These are phyloP conservation scores for Lanzia echinophila DNA, from an alignment of 2,329 filamentous ascomycete genomes.

Conservation along the genomic window DNA sequence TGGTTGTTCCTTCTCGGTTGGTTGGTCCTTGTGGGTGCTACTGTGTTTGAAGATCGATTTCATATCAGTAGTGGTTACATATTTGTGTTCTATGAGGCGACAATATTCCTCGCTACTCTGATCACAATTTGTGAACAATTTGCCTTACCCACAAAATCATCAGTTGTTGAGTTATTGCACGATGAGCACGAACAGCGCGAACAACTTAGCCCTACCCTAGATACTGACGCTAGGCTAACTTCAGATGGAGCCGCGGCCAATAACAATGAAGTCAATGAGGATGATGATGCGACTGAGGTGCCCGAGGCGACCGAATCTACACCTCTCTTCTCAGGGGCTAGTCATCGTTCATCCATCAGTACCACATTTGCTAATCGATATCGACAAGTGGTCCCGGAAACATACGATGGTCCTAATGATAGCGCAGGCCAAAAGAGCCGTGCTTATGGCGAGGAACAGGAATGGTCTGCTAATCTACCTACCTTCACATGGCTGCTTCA, in stretches of 20 bases:
- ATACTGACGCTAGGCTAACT: conserved; percentile 26
- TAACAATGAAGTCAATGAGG: conserved; percentile 26
- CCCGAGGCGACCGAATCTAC: conserved; percentile 42
- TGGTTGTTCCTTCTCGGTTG: conserved; percentile 80
- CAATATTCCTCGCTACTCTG: conserved; percentile 65
- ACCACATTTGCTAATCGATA: conserved; percentile 51
- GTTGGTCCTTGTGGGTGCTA: conserved; percentile 62
- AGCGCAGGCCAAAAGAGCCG: conserved; percentile 31
- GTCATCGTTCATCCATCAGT: conserved; percentile 44
- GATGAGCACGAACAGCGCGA: conserved; percentile 39
- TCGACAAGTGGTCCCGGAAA: conserved; percentile 25
- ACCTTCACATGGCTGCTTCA: conserved; percentile 85
- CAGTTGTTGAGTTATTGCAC: conserved; percentile 56
- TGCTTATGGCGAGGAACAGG: conserved; percentile 67
- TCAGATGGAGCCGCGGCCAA: conserved; percentile 34
- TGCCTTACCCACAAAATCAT: conserved; percentile 62
- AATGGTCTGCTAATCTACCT: conserved; percentile 75
- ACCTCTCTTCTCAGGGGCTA: conserved; percentile 42
- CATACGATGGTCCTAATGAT: conserved; percentile 23
- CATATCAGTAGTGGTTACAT: conserved; percentile 73
- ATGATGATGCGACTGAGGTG: not conserved
- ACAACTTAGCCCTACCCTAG: conserved; percentile 11
- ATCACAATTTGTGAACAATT: conserved; percentile 78
- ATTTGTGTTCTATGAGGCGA: conserved; percentile 71
- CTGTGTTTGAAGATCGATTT: conserved; percentile 69